A percentile compares a stretch with the other conserved stretches of the same genome.
These are phyloP conservation scores for Ogataea dorogensis DNA, from an alignment of 805 yeast genomes.

Conservation along the genomic window DNA sequence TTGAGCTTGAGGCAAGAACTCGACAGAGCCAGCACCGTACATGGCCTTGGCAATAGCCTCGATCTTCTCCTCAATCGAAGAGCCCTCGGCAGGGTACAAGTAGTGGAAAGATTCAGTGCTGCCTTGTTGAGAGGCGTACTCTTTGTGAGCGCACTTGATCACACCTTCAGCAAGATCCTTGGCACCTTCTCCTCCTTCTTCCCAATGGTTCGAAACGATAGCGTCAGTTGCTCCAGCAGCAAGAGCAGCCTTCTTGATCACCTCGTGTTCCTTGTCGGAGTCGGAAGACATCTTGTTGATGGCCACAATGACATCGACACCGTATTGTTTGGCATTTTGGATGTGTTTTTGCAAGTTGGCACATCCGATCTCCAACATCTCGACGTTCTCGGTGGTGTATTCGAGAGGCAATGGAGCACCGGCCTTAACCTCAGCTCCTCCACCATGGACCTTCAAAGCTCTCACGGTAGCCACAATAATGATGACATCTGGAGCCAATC, in stretches of 20 bases:
- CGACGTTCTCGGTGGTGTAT: constrained; percentile 79
- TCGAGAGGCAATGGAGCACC: constrained; percentile 84
- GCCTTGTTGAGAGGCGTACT: constrained; percentile 36
- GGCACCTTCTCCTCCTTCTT: constrained; percentile 92
- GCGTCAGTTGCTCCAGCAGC: constrained; percentile 95
- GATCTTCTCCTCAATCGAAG: constrained; percentile 77
- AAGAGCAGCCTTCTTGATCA: constrained; percentile 74
- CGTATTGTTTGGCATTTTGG: constrained; percentile 76
- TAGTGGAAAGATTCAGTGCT: constrained; percentile 50
- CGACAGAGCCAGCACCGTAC: constrained; percentile 91
- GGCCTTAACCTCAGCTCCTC: constrained; percentile 95
- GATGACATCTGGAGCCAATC: constrained; percentile 82
- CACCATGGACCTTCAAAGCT: constrained; percentile 96
- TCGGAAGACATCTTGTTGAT: constrained; percentile 86
- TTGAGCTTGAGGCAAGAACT: constrained; percentile 77
- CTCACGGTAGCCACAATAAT: constrained; percentile 95
- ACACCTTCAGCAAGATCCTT: constrained; percentile 81
- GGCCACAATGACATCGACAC: constrained; percentile 92
- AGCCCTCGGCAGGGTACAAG: constrained; percentile 64
- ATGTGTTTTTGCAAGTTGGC: constrained; percentile 90
- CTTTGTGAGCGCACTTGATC: constrained; percentile 57
- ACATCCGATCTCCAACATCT: constrained; percentile 73
- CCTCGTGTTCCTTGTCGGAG: constrained; percentile 73
- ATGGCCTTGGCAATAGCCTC: constrained; percentile 75
- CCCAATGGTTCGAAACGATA: constrained; percentile 91